Evolutionary conservation across 352 stramenopile species (phyloP).

Genomic region (Phytophthora pinifolia): DNA sequence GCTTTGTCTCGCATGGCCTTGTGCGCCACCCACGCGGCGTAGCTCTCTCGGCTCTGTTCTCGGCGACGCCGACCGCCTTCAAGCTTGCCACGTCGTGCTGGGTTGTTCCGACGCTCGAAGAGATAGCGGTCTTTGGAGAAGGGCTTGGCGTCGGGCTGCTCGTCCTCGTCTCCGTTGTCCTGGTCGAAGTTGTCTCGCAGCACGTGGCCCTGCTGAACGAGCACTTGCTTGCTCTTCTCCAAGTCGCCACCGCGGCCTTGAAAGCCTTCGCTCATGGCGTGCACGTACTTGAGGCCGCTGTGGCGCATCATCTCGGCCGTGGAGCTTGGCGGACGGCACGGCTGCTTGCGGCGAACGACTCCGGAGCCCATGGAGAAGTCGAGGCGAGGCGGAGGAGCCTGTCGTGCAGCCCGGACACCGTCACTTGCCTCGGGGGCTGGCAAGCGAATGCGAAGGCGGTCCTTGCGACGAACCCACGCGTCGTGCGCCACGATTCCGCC

Average conservation of each 20-base stretch:
- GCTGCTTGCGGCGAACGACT: conserved; percentile 54
- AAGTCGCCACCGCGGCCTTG: conserved; percentile 81
- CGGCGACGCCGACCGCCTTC: conserved; percentile 42
- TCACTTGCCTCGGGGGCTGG: conserved; percentile 29
- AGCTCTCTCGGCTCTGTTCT: conserved; percentile 72
- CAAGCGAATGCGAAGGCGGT: conserved; percentile 73
- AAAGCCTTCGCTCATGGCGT: conserved; percentile 86
- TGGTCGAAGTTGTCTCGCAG: conserved; percentile 75
- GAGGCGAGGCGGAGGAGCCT: conserved; percentile 45
- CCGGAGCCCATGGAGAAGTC: conserved; percentile 69
- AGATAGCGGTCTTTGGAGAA: conserved; percentile 75
- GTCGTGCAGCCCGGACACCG: conserved; percentile 3
- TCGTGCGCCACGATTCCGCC: conserved; percentile 74
- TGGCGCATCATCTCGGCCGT: conserved; percentile 75
- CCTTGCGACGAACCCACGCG: conserved; percentile 78
- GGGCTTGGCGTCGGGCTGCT: conserved; percentile 28
- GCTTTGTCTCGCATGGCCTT: conserved; percentile 83
- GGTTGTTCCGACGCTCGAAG: conserved; percentile 74
- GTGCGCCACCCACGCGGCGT: conserved; percentile 71
- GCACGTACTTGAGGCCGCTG: conserved; percentile 82
- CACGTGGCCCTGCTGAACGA: conserved; percentile 79
- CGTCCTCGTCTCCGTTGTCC: conserved; percentile 42
- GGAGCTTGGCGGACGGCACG: conserved; percentile 59
- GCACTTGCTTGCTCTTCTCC: conserved; percentile 72
- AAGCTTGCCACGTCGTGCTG: conserved; percentile 49